Evolutionary conservation across 331 rosid genomes (phyloP), one percentile per base, ranked within the genome.

Genomic region (Erythrophleum ivorense): DNA sequence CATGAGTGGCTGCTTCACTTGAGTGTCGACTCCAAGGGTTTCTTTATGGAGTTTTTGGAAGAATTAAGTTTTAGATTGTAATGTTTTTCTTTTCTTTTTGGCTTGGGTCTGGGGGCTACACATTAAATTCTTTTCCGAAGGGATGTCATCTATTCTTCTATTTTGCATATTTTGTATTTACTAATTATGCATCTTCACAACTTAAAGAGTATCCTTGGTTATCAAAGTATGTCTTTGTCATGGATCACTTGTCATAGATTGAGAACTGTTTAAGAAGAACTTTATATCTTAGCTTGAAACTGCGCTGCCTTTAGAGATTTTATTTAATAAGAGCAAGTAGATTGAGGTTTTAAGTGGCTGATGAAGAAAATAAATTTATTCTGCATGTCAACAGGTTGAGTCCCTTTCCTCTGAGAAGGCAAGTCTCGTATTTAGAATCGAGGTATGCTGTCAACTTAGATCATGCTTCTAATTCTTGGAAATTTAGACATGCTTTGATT

Each of bases 381-480:
- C 75, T 85, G 36, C 43, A 58, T 88, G 78, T 71, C 76, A 84
- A 85, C 88, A 94, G 99, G 98, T 96, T 73, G 98, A 96, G 84
- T 87, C 95, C 68, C 99, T 96, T 73, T 96, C 99, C 52, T 92
- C 99, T 31, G 97, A 96, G 80, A 96, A 92, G 85, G 95, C 97
- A 49, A 94, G 97, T 71, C 91, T 90, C 70, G 58, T 64, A 73
- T 92, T 96, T 83, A 88, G 99, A 86, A 94, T 90, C 7, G 98
- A 96, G 99, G 98, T 96, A 89, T 16, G 38, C 54, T 77, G 57
- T 71, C 59, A 57, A 49, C 83, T 4, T 12, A 75, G 78, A 34
- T 64, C 49, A 75, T 75, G 71, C 38, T 68, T 46, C 75, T 58
- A 49, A 78, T 58, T 83, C 75, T 73, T 38, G 70, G 40, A 29